These are phyloP conservation scores for Chlamydomonas eustigma DNA, from an alignment of 139 green algal species.

Conservation along the genomic window DNA sequence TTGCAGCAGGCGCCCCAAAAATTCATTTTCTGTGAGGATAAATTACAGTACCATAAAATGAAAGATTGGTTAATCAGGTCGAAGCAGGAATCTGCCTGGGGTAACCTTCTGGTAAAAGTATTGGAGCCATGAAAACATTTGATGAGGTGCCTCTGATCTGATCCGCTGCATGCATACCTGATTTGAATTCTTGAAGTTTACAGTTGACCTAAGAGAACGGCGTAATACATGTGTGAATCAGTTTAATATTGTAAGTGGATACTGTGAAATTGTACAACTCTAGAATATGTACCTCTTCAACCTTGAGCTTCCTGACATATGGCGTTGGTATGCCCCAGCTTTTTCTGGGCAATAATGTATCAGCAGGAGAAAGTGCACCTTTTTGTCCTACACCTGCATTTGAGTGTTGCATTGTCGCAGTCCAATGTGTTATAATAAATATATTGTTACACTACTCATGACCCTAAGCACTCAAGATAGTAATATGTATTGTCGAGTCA, in stretches of 20 bases:
- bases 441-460: too few relatives aligned
- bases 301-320: neutral
- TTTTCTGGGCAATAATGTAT: too few relatives aligned
- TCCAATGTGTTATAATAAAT: too few relatives aligned
- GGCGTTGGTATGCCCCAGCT: neutral
- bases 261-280: neutral
- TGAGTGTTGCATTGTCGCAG: too few relatives aligned
- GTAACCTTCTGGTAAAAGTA: neutral
- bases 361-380: too few relatives aligned
- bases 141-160: neutral
- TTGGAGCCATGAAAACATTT: neutral
- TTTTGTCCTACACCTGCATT: too few relatives aligned
- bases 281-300: neutral
- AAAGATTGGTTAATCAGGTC: neutral
- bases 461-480: too few relatives aligned
- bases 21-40: neutral
- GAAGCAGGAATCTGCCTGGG: too few relatives aligned
- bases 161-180: neutral
- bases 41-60: neutral
- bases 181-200: conserved; percentile 5
- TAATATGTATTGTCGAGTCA: too few relatives aligned
- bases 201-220: neutral
- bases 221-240: too few relatives aligned
- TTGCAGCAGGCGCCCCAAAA: neutral
- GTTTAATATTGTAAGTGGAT: too few relatives aligned